A percentile compares a stretch with the other conserved stretches of the same genome.
Conservation (phyloP, 352 stramenopile genomes). For the Phytophthora uliginosa region DNA sequence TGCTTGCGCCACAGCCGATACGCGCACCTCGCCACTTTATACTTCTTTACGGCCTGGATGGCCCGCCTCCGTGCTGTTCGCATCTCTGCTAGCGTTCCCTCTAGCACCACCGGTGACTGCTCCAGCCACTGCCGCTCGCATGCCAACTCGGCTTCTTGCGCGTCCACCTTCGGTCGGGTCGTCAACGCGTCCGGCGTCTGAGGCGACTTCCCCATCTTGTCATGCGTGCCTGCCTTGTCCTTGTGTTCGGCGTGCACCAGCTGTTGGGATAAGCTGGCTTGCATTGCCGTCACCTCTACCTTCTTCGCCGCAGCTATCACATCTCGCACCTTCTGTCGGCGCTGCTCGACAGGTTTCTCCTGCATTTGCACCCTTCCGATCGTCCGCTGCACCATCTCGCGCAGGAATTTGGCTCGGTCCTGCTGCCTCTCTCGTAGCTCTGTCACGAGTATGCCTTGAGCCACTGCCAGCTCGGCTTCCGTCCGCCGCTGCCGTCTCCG, state of each 20-base stretch:
- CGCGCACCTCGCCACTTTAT: neutral
- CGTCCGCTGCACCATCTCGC: no score
- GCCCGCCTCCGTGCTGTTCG: no score
- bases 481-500: neutral
- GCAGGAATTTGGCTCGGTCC: no score
- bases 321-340: neutral
- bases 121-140: neutral
- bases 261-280: no score
- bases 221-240: no score
- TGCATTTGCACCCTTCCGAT: neutral
- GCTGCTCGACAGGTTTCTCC: neutral
- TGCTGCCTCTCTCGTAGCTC: no score
- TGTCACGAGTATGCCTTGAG: neutral
- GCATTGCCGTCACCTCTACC: no score
- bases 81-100: neutral
- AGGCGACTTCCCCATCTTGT: no score
- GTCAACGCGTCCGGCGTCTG: no score
- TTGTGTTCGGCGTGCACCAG: no score
- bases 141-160: neutral
- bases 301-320: no score
- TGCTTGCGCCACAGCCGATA: neutral
- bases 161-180: neutral
- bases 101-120: no score
- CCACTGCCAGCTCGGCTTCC: neutral
- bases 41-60: neutral